These are phyloP conservation scores for Colletotrichum gloeosporioides DNA, from an alignment of 2,329 filamentous ascomycete species.

Conservation along the genomic window DNA sequence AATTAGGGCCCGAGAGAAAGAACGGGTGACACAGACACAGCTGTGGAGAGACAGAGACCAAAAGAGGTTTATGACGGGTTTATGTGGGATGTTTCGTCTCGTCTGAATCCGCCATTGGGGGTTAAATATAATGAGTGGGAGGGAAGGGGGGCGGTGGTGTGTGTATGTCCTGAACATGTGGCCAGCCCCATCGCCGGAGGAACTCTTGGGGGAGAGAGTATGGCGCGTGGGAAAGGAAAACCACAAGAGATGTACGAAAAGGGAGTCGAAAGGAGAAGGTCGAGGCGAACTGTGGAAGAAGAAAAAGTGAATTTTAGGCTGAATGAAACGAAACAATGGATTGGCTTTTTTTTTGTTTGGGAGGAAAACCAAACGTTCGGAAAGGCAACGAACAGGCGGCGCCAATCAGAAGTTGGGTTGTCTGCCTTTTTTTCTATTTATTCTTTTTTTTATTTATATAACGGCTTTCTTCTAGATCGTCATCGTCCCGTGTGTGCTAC, in stretches of 20 bases:
- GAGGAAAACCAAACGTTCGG: not conserved
- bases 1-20: no score
- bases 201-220: no score
- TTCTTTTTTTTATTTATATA: not conserved
- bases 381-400: not conserved
- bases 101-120: not conserved
- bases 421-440: no score
- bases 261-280: not conserved
- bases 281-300: not conserved
- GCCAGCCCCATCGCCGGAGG: no score
- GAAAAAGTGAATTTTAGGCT: not conserved
- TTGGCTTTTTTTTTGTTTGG: not conserved
- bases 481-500: not conserved
- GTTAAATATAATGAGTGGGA: not conserved
- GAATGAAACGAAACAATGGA: not conserved
- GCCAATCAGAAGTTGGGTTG: no score
- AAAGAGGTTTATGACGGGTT: no score
- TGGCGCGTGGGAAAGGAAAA: not conserved
- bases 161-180: not conserved
- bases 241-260: not conserved
- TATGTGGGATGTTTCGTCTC: not conserved
- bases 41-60: no score
- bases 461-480: not conserved
- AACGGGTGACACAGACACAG: no score
- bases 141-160: not conserved